Percentiles rank a stretch among this genome's conserved stretches.
Conservation (phyloP, 306 rosid genomes). For the Vigna mungo region DNA sequence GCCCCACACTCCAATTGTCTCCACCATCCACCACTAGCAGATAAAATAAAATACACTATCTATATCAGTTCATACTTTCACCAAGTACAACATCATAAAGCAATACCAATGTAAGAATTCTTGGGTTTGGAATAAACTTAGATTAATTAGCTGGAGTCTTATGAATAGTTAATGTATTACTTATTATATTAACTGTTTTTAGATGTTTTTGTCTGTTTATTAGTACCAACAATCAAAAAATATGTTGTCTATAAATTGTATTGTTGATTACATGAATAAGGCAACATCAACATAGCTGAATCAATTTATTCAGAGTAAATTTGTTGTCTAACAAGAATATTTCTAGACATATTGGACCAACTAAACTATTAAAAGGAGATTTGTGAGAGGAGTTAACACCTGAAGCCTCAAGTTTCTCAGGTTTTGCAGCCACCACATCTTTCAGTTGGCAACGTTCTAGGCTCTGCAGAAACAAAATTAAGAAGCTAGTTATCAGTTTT, state of each 20-base stretch:
- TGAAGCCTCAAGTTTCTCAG: constrained; percentile 76
- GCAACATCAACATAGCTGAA: too few relatives aligned
- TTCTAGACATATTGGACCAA: constrained; percentile 24
- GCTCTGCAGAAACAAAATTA: constrained; percentile 57
- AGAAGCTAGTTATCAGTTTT: constrained; percentile 14
- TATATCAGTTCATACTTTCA: constrained; percentile 2
- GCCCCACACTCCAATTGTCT: constrained; percentile 97
- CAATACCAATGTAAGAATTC: not conserved
- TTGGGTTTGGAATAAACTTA: too few relatives aligned
- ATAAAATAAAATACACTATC: not conserved
- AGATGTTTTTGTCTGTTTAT: too few relatives aligned
- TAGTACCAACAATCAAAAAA: too few relatives aligned
- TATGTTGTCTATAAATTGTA: too few relatives aligned
- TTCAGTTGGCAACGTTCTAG: constrained; percentile 90
- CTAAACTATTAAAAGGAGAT: constrained; percentile 20
- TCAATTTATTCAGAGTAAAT: too few relatives aligned
- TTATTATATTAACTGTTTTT: too few relatives aligned
- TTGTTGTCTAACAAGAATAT: too few relatives aligned
- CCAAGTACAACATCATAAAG: too few relatives aligned
- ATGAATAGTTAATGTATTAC: too few relatives aligned
- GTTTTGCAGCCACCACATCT: constrained; percentile 76
- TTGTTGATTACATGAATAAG: too few relatives aligned
- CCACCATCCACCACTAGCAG: constrained; percentile 74
- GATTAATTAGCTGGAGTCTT: too few relatives aligned
- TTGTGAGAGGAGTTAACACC: constrained; percentile 54